Percentiles rank a stretch among this genome's conserved stretches.
These are phyloP conservation scores for Tuber aestivum DNA, from an alignment of 495 filamentous ascomycete genomes.

Conservation along the genomic window DNA sequence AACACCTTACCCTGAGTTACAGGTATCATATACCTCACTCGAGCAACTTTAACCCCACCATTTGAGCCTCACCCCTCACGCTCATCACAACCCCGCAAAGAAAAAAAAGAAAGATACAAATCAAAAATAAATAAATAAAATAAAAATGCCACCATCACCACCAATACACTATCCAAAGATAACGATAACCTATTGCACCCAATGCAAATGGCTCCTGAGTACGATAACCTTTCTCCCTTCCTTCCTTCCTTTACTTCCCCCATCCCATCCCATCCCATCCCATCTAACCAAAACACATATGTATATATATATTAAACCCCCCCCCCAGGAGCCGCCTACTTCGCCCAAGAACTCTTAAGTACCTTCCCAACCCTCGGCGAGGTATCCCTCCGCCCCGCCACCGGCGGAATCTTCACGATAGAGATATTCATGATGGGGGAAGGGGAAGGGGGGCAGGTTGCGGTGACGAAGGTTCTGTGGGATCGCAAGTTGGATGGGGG, in stretches of 20 bases:
- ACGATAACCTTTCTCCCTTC: not conserved
- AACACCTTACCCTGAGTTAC: too few species aligned
- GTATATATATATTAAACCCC: too few species aligned
- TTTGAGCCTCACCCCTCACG: not conserved
- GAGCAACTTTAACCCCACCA: not conserved
- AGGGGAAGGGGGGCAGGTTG: slow-evolving; percentile 46
- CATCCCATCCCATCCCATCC: not conserved
- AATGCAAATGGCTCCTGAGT: slow-evolving; percentile 88
- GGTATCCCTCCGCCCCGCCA: slow-evolving; percentile 78
- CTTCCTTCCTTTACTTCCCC: too few species aligned
- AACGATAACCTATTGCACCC: slow-evolving; percentile 72
- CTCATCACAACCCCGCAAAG: not conserved
- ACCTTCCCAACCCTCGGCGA: slow-evolving; percentile 89
- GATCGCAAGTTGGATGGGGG: slow-evolving; percentile 82
- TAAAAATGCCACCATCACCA: not conserved
- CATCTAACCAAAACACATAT: not conserved
- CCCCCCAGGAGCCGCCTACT: slow-evolving; percentile 52
- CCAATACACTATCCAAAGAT: slow-evolving; percentile 52
- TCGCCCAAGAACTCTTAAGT: slow-evolving; percentile 94
- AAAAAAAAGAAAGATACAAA: too few species aligned
- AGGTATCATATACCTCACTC: too few species aligned
- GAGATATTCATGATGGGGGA: slow-evolving; percentile 48
- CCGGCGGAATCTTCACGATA: slow-evolving; percentile 76
- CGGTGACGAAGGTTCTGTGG: slow-evolving; percentile 64
- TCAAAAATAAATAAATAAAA: too few species aligned